Conservation (phyloP, 352 stramenopile species). For the Pythium guiyangense region DNA sequence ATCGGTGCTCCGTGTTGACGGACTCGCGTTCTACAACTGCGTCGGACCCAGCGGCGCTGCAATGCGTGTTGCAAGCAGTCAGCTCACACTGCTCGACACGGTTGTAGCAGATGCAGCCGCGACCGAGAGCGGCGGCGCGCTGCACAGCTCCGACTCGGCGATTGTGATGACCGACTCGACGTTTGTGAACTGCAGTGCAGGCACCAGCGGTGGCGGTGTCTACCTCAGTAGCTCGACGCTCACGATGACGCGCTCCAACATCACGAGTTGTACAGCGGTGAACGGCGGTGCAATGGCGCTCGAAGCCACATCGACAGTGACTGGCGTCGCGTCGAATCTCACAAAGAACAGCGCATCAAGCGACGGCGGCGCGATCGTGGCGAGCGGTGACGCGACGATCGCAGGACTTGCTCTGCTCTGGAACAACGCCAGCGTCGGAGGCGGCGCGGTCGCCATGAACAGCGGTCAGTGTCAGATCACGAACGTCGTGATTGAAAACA, state of each 20-base stretch:
- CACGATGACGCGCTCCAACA: constrained; percentile 4
- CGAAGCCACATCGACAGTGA: background rate
- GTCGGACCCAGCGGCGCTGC: constrained; percentile 14
- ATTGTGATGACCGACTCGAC: constrained; percentile 18
- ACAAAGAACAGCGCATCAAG: constrained; percentile 8
- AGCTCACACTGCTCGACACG: constrained; percentile 20
- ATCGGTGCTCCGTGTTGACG: constrained; percentile 19
- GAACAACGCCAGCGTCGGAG: constrained; percentile 6
- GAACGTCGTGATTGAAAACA: constrained; percentile 1
- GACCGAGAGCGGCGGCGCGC: constrained; percentile 20
- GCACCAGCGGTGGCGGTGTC: constrained; percentile 19
- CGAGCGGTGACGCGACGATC: constrained; percentile 2
- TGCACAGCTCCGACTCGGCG: constrained; percentile 21
- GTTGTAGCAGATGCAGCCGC: constrained; percentile 17
- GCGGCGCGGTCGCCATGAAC: constrained; percentile 1
- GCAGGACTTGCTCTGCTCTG: background rate
- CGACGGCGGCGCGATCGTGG: constrained; percentile 7
- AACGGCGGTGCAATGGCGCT: constrained; percentile 11
- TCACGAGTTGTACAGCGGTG: constrained; percentile 4
- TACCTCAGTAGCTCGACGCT: constrained; percentile 15
- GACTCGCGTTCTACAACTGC: constrained; percentile 40
- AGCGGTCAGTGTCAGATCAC: background rate
- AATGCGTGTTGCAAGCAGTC: constrained; percentile 16
- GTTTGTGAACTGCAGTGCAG: constrained; percentile 18
- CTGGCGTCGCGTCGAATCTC: constrained; percentile 8